Base-by-base conservation (phyloP, 179 eudicot species). In the Dionaea muscipula region DNA sequence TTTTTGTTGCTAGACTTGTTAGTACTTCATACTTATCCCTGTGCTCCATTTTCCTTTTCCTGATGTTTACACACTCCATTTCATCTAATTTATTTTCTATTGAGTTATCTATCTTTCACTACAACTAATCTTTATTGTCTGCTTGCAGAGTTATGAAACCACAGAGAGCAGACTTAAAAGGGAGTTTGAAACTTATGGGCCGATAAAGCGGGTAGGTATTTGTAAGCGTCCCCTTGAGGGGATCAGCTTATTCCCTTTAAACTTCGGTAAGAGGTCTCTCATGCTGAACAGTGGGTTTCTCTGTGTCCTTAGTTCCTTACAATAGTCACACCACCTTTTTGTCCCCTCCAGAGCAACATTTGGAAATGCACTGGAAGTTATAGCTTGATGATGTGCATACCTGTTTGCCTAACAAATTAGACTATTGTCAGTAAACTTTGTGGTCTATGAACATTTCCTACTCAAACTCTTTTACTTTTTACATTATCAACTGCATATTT, bases 171-270 rank as follows among this genome's bases (percentile, higher is more conserved):
- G 80, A 75, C 73, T 93, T 68, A 93, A 88, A 83, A 82, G 96
- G 85, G 99, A 93, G 90, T 93, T 93, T 76, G 99, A 93, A 78
- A 82, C 96, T 50, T 93, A 93, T 72, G 99, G 99, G 55, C 94
- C 99, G 35, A 88, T 93, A 75, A 93, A 93, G 67, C 84, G 85
- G 99, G 99, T 93, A 93, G 78, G 99, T 93, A 76, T 79, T 73
- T 33, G 53, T 63, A 68, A 74, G 74, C 75, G 61, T 64, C 71
- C 75, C 69, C 61, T 46, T 68, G 53, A 49, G 75, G 81, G 78
- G 77, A 77, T 79, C 75, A 49, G 81, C 87, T 85, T 79, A 65
- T 75, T 80, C 61, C 61, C 71, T 81, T 72, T 77, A 69, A 68
- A 67, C 64, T 73, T 87, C 72, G 96, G 93, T 88, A 83, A 88